Conservation (phyloP, 495 filamentous ascomycete genomes). For the Penicillium ochrochloron region DNA sequence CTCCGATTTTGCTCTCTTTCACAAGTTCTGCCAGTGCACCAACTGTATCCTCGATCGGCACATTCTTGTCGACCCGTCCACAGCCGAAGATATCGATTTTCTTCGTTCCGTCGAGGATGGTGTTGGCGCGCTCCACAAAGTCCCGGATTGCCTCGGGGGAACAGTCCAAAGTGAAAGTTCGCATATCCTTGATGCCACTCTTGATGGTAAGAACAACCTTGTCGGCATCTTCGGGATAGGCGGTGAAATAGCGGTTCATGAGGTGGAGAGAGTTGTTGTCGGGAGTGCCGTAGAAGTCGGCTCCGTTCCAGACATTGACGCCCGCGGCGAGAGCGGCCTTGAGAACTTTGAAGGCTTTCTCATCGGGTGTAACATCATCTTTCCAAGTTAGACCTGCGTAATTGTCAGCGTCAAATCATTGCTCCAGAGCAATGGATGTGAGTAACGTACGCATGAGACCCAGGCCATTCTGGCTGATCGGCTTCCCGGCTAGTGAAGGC, state of each 20-base stretch:
- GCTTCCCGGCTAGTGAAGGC: not conserved
- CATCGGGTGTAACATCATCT: not conserved
- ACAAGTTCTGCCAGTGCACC: not conserved
- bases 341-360: not conserved
- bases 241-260: not conserved
- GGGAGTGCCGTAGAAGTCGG: slow-evolving; percentile 43
- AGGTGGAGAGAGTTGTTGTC: slow-evolving; percentile 58
- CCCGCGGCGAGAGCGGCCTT: slow-evolving; percentile 57
- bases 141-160: not conserved
- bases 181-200: not conserved
- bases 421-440: not conserved
- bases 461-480: not conserved
- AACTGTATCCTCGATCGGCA: not conserved
- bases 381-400: not conserved
- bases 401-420: not conserved
- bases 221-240: not conserved
- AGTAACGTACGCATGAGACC: not conserved
- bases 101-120: not conserved
- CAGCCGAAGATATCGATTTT: slow-evolving; percentile 32
- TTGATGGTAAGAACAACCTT: not conserved
- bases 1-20: not conserved
- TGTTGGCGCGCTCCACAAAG: not conserved
- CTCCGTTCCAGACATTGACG: slow-evolving; percentile 53
- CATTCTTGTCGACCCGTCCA: not conserved
- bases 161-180: not conserved